Evolutionary conservation across 2,329 filamentous ascomycete genomes (phyloP), one percentile per base, ranked within the genome.

Genomic region (Madurella mycetomatis): DNA sequence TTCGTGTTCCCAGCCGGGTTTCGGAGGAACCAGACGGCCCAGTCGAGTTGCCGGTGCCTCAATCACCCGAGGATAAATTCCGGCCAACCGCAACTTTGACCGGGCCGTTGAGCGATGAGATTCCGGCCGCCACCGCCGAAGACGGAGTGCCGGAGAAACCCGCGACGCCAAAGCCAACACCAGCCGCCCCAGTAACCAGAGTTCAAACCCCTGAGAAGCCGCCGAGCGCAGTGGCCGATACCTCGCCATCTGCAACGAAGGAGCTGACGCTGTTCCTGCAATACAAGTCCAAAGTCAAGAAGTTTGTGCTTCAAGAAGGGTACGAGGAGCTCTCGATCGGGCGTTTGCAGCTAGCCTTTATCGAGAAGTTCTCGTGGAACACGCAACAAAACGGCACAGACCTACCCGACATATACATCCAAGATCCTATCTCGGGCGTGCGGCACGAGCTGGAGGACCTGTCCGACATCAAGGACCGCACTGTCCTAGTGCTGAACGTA

Each of bases 301-400:
- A 97, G 69, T 95, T 95, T 67, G 84, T 96, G 15, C 80, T 97
- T 34, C 76, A 89, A 0, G 91, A 95, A 68, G 92, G 92, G 1
- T 86, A 86, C 61, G 85, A 86, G 32, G 90, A 92, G 58, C 78
- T 99, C 11, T 92, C 90, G 2, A 86, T 96, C 55, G 91, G 91
- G 1, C 83, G 92, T 19, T 72, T 99, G 54, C 92, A 99, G 69
- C 80, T 99, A 30, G 92, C 94, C 1, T 99, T 99, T 64, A 99
- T 99, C 63, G 94, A 99, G 63, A 99, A 96, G 69, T 99, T 99
- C 67, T 94, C 92, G 0, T 99, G 95, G 92, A 97, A 96, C 64
- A 96, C 92, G 1, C 92, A 97, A 64, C 87, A 90, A 57, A 95
- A 96, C 65, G 94, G 94, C 8, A 83, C 85, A 13, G 94, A 99